phyloP scores from a whole-genome alignment of 495 filamentous ascomycete genomes.

The Sphaerosporella brunnea region DNA sequence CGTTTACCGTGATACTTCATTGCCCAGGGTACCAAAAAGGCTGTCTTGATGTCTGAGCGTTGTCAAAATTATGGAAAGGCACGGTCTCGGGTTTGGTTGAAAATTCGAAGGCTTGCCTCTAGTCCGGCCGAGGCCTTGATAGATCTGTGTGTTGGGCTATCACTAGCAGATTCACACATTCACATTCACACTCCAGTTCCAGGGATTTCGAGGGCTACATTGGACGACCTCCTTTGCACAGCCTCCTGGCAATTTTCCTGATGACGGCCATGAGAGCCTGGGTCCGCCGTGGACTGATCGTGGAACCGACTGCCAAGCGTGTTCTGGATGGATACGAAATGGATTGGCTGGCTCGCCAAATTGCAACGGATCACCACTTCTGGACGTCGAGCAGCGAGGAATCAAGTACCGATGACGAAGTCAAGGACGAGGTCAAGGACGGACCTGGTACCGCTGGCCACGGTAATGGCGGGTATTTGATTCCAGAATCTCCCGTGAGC shows the following conservation, averaged over 20 bases:
- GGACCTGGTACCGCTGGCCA: no score
- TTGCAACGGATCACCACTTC: neutral
- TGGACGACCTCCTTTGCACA: slow-evolving; percentile 19
- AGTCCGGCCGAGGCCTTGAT: slow-evolving; percentile 6
- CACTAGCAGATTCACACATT: slow-evolving; percentile 12
- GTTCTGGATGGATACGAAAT: slow-evolving; percentile 14
- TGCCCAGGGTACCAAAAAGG: neutral
- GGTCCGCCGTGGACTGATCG: slow-evolving; percentile 12
- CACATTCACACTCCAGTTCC: slow-evolving; percentile 25
- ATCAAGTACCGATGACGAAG: no score
- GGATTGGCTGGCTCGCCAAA: slow-evolving; percentile 16
- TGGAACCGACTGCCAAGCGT: neutral
- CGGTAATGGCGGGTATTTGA: no score
- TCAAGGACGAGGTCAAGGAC: neutral
- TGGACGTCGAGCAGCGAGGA: no score
- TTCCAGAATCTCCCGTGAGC: neutral
- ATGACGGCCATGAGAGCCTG: slow-evolving; percentile 15
- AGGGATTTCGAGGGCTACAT: slow-evolving; percentile 15
- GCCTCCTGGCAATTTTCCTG: slow-evolving; percentile 11
- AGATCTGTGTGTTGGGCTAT: slow-evolving; percentile 12
- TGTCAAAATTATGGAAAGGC: neutral
- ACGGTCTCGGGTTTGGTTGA: neutral
- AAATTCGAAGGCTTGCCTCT: neutral
- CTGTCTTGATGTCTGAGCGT: slow-evolving; percentile 7
- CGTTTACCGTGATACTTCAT: no score